Evolutionary conservation across 148 eudicot species (phyloP), one percentile per base, ranked within the genome.

Genomic region (Bassia scoparia): DNA sequence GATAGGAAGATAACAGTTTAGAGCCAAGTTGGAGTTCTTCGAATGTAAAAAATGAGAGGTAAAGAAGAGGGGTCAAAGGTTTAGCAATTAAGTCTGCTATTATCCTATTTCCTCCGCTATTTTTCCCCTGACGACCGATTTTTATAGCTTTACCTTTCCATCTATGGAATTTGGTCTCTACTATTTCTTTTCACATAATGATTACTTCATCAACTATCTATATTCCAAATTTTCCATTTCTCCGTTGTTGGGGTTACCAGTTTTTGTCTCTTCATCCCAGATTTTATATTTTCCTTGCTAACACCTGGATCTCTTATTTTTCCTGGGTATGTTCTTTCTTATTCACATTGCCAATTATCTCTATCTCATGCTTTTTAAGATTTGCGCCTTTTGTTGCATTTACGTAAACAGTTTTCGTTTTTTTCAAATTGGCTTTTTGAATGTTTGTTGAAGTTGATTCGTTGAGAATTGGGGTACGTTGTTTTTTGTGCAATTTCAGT

Each of bases 291-390:
- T 56, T 73, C 8, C n/a, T 24, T 67, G 73, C 41, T 68, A n/a
- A 5, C 61, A 33, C 15, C 15, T 41, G 54, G 68, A 14, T 74
- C 58, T 50, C 41, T 49, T 41, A 29, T 58, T 68, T 23, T 68
- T 75, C 60, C 81, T 79, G 77, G 81, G 81, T 79, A 79, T 48
- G n/a, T 53, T 27, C 58, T 71, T 20, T 20, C 3, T 43, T 52
- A 24, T 33, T 24, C n/a, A n/a, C n/a, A n/a, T n/a, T n/a, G n/a
- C 35, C 20, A 0, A 14, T 43, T 55, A 64, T 4, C 13, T 4
- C n/a, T 13, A 53, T 21, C 31, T 23, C 18, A 16, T 65, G 1
- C 24, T 12, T 31, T 33, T 13, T n/a, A n/a, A n/a, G n/a, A 37
- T 4, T 15, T 70, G 37, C 14, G 50, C 50, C 37, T 31, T 75